Evolutionary conservation across 1,139 yeast species (phyloP).

Genomic region (Diutina sp.): DNA sequence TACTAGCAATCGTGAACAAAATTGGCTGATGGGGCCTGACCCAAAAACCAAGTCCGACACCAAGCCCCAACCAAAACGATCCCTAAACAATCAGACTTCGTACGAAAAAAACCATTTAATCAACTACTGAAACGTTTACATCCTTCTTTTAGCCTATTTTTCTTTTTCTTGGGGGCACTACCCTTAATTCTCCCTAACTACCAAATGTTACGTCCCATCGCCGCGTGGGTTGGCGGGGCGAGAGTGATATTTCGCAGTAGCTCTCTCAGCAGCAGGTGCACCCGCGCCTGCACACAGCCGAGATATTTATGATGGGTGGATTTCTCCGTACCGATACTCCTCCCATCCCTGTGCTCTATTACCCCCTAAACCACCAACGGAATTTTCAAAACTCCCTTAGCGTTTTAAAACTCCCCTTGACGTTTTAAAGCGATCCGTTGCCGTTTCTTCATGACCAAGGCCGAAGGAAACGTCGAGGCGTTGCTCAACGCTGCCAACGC

Average conservation of each 20-base stretch:
- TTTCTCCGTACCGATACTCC: not conserved
- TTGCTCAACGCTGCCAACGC: not conserved
- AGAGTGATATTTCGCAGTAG: not conserved
- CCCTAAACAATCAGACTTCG: too few relatives aligned
- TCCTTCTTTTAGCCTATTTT: too few relatives aligned
- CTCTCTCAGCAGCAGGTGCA: too few relatives aligned
- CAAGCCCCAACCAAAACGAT: too few relatives aligned
- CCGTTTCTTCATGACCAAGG: not conserved
- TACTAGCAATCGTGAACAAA: not conserved
- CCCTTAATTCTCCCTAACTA: too few relatives aligned
- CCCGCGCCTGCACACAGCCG: not conserved
- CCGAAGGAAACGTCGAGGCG: slow-evolving; percentile 1
- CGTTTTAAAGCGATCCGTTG: too few relatives aligned
- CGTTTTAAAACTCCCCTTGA: not conserved
- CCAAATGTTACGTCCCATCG: not conserved
- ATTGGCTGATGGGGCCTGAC: not conserved
- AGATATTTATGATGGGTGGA: not conserved
- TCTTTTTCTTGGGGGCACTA: too few relatives aligned
- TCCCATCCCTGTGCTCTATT: too few relatives aligned
- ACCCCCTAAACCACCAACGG: too few relatives aligned
- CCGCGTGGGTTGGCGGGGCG: not conserved
- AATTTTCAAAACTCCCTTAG: not conserved
- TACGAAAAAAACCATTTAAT: too few relatives aligned
- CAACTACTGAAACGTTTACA: too few relatives aligned
- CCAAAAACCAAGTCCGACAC: not conserved